phyloP scores from a whole-genome alignment of 2,329 filamentous ascomycete genomes.

The Neonectria ditissima region DNA sequence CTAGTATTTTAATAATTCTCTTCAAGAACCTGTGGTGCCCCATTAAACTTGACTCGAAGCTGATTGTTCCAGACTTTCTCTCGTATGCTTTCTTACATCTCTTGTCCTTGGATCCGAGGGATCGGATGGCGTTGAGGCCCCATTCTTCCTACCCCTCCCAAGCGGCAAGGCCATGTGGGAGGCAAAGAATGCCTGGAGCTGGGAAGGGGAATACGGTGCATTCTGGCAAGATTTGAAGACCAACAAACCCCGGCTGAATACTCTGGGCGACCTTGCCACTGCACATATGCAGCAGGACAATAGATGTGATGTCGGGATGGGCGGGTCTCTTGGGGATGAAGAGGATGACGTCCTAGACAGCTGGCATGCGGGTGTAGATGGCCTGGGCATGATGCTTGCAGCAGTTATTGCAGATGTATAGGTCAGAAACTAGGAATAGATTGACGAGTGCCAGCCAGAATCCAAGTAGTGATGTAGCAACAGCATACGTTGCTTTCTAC shows the following conservation, averaged over 20 bases:
- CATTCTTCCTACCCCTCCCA: not conserved
- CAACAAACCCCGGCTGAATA: not conserved
- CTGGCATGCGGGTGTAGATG: conserved; percentile 6
- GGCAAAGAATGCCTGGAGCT: not conserved
- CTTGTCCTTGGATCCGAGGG: not conserved
- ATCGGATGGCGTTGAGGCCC: not conserved
- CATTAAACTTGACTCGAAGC: not conserved
- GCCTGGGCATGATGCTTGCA: conserved; percentile 8
- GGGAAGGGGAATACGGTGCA: conserved; percentile 2
- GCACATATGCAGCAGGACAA: not conserved
- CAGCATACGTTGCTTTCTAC: not conserved
- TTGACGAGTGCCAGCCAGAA: no score
- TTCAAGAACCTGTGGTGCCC: not conserved
- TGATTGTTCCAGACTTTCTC: not conserved
- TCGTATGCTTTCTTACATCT: conserved; percentile 3
- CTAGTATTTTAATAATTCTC: not conserved
- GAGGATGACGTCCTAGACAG: not conserved
- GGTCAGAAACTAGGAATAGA: not conserved
- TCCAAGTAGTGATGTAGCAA: not conserved
- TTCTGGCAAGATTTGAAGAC: not conserved
- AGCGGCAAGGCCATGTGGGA: conserved; percentile 7
- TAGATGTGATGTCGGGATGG: no score
- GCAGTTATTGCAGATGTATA: conserved; percentile 8
- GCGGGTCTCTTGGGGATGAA: not conserved
- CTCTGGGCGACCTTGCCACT: conserved; percentile 3